Percentiles rank a stretch among this genome's conserved stretches.
Evolutionary conservation across 768 basidiomycete genomes (phyloP).

Genomic region (Leccinum rimulosum): DNA sequence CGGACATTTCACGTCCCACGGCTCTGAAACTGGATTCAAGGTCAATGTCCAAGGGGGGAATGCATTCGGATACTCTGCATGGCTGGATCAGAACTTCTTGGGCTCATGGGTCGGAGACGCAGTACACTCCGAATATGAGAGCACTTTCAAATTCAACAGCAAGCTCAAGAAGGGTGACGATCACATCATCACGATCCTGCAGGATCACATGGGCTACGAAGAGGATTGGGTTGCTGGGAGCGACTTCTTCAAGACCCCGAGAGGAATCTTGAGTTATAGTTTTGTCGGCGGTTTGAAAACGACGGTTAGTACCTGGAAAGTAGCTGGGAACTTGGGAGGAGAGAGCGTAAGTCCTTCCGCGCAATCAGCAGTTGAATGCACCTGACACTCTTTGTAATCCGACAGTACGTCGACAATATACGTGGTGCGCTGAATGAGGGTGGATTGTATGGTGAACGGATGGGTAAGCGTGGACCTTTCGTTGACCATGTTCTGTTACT

Average conservation of each 20-base stretch:
- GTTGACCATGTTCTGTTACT: neutral
- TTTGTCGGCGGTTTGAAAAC: slow-evolving; percentile 42
- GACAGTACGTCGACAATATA: slow-evolving; percentile 45
- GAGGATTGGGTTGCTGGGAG: slow-evolving; percentile 42
- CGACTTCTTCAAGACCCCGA: slow-evolving; percentile 47
- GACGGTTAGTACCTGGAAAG: slow-evolving; percentile 44
- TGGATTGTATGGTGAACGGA: slow-evolving; percentile 54
- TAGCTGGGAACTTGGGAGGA: slow-evolving; percentile 49
- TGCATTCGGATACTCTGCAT: slow-evolving; percentile 50
- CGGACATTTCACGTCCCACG: slow-evolving; percentile 47
- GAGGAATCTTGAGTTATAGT: slow-evolving; percentile 47
- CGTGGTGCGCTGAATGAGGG: slow-evolving; percentile 63
- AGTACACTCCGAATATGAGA: slow-evolving; percentile 11
- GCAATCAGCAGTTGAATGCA: neutral
- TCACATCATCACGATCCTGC: slow-evolving; percentile 49
- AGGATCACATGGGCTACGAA: slow-evolving; percentile 56
- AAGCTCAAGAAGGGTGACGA: slow-evolving; percentile 23
- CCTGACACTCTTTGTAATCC: neutral
- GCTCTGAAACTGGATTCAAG: slow-evolving; percentile 43
- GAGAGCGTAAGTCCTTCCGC: slow-evolving; percentile 34
- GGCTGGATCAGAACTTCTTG: slow-evolving; percentile 46
- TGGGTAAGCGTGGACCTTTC: slow-evolving; percentile 25
- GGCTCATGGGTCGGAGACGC: slow-evolving; percentile 37
- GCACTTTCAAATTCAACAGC: slow-evolving; percentile 15
- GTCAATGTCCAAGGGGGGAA: slow-evolving; percentile 42